Conservation (phyloP, 495 filamentous ascomycete genomes). For the Alectoria sarmentosa region DNA sequence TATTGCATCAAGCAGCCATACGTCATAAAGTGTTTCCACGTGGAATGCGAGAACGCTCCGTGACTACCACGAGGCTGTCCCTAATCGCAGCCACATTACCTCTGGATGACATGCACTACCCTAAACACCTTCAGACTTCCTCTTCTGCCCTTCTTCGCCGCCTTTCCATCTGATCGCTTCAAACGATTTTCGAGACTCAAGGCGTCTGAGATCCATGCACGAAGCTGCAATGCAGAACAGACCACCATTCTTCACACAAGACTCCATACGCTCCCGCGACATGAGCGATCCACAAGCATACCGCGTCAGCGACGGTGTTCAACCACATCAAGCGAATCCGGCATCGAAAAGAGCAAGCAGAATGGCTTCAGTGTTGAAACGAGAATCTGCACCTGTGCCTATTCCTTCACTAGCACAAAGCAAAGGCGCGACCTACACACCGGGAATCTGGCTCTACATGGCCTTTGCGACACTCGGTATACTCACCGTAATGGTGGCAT, state of each 20-base stretch:
- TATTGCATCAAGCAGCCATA: not conserved
- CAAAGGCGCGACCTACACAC: conserved; percentile 9
- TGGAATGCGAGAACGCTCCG: not conserved
- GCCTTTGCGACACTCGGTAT: conserved; percentile 50
- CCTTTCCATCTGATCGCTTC: no score
- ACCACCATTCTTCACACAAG: conserved; percentile 4
- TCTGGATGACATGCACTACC: not conserved
- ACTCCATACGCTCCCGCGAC: conserved; percentile 12
- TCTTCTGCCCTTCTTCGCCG: not conserved
- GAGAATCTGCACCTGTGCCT: not conserved
- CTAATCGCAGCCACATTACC: not conserved
- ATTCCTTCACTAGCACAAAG: not conserved
- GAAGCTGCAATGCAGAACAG: not conserved
- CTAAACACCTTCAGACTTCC: not conserved
- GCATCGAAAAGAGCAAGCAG: conserved; percentile 4
- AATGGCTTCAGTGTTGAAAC: not conserved
- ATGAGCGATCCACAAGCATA: conserved; percentile 18
- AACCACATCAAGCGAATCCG: not conserved
- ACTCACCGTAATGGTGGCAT: conserved; percentile 58
- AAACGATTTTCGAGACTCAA: not conserved
- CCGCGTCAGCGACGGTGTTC: conserved; percentile 3
- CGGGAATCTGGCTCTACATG: conserved; percentile 22
- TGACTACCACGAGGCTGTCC: not conserved
- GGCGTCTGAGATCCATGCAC: not conserved
- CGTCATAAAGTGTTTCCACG: not conserved